Base-by-base conservation (phyloP, 2,329 filamentous ascomycete species). In the Emergomyces orientalis region DNA sequence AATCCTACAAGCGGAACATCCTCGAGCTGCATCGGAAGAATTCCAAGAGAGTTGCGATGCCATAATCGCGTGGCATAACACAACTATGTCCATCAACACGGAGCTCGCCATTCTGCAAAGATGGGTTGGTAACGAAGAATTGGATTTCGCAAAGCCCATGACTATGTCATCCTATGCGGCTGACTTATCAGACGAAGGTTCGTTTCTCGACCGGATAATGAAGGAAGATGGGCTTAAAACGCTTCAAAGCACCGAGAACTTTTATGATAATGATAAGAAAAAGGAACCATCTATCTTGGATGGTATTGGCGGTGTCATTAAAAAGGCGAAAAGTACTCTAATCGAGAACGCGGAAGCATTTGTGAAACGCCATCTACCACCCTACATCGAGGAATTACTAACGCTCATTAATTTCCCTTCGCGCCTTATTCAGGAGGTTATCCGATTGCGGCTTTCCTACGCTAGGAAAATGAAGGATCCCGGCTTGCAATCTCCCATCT, bases 361-460 rank as follows among this genome's bases (percentile, higher is more conserved):
- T 73, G 86, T 88, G 49, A 89, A 92, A 70, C 87, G 93, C 4
- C 93, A 99, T 76, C 80, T 99, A 19, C 94, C 94, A 7, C 92
- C 92, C 0, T 97, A 97, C 72, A 95, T 99, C 63, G 94, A 99
- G 73, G 94, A 99, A 75, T 82, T 99, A 54, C 84, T 97, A 56
- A 97, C 91, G 0, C 81, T 99, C 52, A 96, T 99, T 80, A 97
- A 96, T 76, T 99, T 99, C 71, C 94, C 94, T 0, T 96, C 92
- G 1, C 88, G 94, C 9, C 83, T 99, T 43, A 94, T 99, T 49
- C 91, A 97, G 75, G 94, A 97, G 73, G 95, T 99, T 71, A 97
- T 97, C 72, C 89, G 89, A 61, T 89, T 96, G 69, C 88, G 94
- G 63, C 82, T 97, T 34, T 90, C 88, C 11, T 97, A 97, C 74